Conservation (phyloP, 345 rosid genomes). For the Eutrema heterophyllum region DNA sequence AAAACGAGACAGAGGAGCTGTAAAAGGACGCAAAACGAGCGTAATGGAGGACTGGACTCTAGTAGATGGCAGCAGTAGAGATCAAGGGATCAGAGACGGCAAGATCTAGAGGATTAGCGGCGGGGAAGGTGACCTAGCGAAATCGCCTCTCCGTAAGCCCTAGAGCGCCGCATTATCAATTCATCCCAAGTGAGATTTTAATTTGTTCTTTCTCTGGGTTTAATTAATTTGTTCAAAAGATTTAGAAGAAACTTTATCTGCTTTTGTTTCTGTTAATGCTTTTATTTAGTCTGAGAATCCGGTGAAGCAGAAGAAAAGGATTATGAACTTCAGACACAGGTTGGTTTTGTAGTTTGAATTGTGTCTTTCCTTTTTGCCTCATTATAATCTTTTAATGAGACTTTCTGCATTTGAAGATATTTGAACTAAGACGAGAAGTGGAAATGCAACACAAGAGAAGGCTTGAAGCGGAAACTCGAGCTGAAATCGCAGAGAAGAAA, state of each 20-base stretch:
- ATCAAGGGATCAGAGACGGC: too few species aligned
- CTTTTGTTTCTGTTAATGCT: background rate
- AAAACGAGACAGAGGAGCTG: too few species aligned
- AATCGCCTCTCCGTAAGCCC: too few species aligned
- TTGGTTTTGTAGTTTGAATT: slow-evolving; percentile 6
- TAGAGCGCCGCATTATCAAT: too few species aligned
- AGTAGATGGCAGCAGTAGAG: too few species aligned
- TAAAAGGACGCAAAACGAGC: too few species aligned
- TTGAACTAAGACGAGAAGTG: slow-evolving; percentile 26
- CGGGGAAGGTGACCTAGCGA: too few species aligned
- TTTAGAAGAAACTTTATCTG: background rate
- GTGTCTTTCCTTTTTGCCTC: background rate
- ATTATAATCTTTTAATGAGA: background rate
- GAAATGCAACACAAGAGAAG: slow-evolving; percentile 30
- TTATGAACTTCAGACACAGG: slow-evolving; percentile 37
- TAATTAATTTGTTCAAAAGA: background rate
- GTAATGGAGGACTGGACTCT: too few species aligned
- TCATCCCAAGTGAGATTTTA: slow-evolving; percentile 10
- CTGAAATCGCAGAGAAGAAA: slow-evolving; percentile 25
- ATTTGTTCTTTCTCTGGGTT: background rate
- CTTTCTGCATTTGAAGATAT: slow-evolving; percentile 22
- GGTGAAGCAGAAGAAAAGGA: slow-evolving; percentile 3
- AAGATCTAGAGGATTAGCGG: too few species aligned
- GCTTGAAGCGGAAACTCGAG: slow-evolving; percentile 23
- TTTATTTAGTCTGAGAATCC: slow-evolving; percentile 15